Evolutionary conservation across 2,329 filamentous ascomycete species (phyloP).

Genomic region (Neofusicoccum parvum): DNA sequence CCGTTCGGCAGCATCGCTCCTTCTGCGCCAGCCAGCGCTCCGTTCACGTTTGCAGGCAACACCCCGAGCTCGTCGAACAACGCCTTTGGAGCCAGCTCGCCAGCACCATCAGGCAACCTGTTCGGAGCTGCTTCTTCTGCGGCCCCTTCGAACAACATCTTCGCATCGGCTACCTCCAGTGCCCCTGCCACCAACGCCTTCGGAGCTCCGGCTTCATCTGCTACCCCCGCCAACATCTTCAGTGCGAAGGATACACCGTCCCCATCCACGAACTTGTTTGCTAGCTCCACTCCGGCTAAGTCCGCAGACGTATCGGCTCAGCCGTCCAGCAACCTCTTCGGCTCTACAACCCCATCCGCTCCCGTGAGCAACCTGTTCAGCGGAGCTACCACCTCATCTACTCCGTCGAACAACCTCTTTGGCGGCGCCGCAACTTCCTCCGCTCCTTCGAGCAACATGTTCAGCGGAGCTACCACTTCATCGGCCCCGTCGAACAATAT

Average conservation of each 20-base stretch:
- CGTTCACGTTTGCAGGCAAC: not conserved
- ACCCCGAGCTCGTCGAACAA: not conserved
- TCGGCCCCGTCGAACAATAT: not conserved
- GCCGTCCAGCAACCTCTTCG: not conserved
- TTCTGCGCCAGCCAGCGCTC: not conserved
- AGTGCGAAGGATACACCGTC: not conserved
- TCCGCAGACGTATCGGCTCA: not conserved
- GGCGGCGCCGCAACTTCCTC: not conserved
- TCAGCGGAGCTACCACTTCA: not conserved
- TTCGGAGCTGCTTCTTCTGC: conserved; percentile 7
- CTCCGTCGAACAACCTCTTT: not conserved
- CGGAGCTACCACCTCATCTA: not conserved
- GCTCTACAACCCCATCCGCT: not conserved
- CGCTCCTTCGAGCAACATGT: conserved; percentile 10
- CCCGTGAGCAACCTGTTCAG: not conserved
- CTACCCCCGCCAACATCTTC: not conserved
- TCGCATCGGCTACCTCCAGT: not conserved
- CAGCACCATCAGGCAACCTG: not conserved
- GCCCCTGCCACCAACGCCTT: not conserved
- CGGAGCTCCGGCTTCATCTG: not conserved
- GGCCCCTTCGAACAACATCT: not conserved
- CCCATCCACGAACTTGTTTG: conserved; percentile 3
- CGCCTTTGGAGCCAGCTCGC: not conserved
- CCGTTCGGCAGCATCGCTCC: not conserved
- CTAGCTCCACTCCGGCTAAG: not conserved